A percentile compares a stretch with the other conserved stretches of the same genome.
Conservation (phyloP, 331 rosid species). For the Phaseolus coccineus region DNA sequence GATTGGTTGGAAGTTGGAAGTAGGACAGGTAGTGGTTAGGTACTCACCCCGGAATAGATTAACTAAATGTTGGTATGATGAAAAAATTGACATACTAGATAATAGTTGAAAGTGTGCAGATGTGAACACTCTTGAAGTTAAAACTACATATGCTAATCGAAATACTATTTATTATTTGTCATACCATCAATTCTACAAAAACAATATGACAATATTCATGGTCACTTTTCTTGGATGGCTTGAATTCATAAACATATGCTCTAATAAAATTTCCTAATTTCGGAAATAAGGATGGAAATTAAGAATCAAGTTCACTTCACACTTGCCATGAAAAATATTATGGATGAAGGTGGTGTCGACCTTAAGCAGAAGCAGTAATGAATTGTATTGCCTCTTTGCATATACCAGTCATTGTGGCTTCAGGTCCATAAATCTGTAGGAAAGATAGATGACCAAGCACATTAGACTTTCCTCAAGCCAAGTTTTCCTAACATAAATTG, state of each 20-base stretch:
- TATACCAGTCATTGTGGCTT: slow-evolving; percentile 97
- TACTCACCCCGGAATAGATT: background rate
- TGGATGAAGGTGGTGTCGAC: slow-evolving; percentile 29
- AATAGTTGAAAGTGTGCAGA: too few relatives aligned
- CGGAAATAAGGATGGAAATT: slow-evolving; percentile 39
- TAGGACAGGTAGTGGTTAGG: background rate
- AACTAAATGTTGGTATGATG: background rate
- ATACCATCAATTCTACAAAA: slow-evolving; percentile 40
- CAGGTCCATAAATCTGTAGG: slow-evolving; percentile 92
- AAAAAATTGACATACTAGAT: background rate
- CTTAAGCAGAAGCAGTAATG: slow-evolving; percentile 81
- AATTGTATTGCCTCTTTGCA: slow-evolving; percentile 97
- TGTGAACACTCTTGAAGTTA: too few relatives aligned
- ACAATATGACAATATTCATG: slow-evolving; percentile 29
- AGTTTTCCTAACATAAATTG: slow-evolving; percentile 3
- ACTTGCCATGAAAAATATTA: slow-evolving; percentile 14
- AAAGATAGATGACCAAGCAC: slow-evolving; percentile 19
- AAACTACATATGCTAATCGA: too few relatives aligned
- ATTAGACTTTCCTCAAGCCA: slow-evolving; percentile 17
- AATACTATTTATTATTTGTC: slow-evolving; percentile 37
- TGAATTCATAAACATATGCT: slow-evolving; percentile 22
- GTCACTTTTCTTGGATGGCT: slow-evolving; percentile 40
- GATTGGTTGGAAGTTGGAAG: too few relatives aligned
- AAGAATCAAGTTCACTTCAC: slow-evolving; percentile 43
- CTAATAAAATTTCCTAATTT: slow-evolving; percentile 42